phyloP scores from a whole-genome alignment of 192 early-diverging fungal genomes.

The Mortierella claussenii region DNA sequence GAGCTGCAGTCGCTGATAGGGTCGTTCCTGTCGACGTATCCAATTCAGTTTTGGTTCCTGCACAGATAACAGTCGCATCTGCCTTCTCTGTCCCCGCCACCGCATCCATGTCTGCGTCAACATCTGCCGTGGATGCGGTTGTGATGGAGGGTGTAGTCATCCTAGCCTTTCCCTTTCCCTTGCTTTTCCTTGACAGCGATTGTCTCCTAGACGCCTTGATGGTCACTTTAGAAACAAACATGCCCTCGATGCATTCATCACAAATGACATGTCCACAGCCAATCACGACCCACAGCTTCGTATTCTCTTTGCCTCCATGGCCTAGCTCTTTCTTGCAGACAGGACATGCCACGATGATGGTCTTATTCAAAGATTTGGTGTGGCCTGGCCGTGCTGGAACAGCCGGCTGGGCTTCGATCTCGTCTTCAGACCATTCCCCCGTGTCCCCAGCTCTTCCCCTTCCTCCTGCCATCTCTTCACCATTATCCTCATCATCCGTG shows the following conservation, averaged over 20 bases:
- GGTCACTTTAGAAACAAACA: constrained; percentile 10
- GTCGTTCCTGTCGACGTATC: too few species aligned
- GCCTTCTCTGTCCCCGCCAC: neutral
- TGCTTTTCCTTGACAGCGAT: neutral
- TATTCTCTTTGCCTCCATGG: neutral
- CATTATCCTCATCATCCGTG: too few species aligned
- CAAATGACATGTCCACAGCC: constrained; percentile 46
- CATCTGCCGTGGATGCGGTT: neutral
- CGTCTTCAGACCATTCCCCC: too few species aligned
- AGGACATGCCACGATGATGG: constrained; percentile 15
- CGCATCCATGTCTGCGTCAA: neutral
- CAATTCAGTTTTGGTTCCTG: neutral
- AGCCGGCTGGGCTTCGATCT: neutral
- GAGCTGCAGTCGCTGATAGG: neutral
- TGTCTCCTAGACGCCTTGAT: constrained; percentile 10
- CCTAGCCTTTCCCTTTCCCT: constrained; percentile 18
- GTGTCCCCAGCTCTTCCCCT: too few species aligned
- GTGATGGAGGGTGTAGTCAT: neutral
- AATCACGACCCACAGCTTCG: constrained; percentile 25
- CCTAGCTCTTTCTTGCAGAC: constrained; percentile 16
- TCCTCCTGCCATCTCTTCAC: too few species aligned
- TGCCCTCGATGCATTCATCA: constrained; percentile 16
- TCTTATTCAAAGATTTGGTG: constrained; percentile 1
- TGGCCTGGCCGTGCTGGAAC: constrained; percentile 10
- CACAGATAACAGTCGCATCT: neutral